A percentile compares a stretch with the other conserved stretches of the same genome.
phyloP scores from a whole-genome alignment of 2,329 filamentous ascomycete species.

The Aureobasidium sp. region DNA sequence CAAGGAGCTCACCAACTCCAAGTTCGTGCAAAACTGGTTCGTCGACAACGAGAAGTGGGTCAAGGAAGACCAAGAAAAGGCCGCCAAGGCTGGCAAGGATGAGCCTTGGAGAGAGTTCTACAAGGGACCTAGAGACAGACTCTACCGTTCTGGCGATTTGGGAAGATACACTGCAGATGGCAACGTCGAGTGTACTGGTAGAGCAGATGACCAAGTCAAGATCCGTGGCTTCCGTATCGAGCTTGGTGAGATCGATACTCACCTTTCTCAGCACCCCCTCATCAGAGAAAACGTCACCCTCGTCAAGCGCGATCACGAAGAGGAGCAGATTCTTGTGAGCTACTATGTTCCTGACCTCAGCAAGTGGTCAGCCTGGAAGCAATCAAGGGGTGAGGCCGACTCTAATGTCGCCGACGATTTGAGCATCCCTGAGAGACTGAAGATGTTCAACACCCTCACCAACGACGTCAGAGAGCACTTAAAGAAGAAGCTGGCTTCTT shows the following conservation, averaged over 20 bases:
- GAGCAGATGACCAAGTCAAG: constrained; percentile 86
- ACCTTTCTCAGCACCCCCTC: constrained; percentile 65
- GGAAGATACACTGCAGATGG: constrained; percentile 66
- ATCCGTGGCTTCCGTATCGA: constrained; percentile 95
- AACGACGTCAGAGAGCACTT: constrained; percentile 60
- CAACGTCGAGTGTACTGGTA: constrained; percentile 69
- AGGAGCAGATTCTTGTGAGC: constrained; percentile 79
- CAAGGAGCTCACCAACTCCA: constrained; percentile 58
- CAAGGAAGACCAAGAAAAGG: constrained; percentile 52
- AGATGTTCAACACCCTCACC: constrained; percentile 54
- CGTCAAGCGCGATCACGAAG: constrained; percentile 72
- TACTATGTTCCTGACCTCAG: constrained; percentile 80
- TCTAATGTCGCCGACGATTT: constrained; percentile 22
- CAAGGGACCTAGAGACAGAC: constrained; percentile 71
- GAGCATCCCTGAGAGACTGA: constrained; percentile 36
- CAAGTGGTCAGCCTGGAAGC: constrained; percentile 65
- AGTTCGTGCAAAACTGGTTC: constrained; percentile 84
- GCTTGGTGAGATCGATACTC: constrained; percentile 83
- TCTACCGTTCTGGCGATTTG: constrained; percentile 84
- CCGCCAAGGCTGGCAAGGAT: constrained; percentile 39
- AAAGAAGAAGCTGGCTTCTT: constrained; percentile 62
- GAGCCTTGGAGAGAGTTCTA: constrained; percentile 76
- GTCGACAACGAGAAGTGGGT: constrained; percentile 65
- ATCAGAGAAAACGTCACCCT: constrained; percentile 82
- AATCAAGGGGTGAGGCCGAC: constrained; percentile 28